Evolutionary conservation across 192 early-diverging fungal species (phyloP).

Genomic region (Entrophospora sp.): DNA sequence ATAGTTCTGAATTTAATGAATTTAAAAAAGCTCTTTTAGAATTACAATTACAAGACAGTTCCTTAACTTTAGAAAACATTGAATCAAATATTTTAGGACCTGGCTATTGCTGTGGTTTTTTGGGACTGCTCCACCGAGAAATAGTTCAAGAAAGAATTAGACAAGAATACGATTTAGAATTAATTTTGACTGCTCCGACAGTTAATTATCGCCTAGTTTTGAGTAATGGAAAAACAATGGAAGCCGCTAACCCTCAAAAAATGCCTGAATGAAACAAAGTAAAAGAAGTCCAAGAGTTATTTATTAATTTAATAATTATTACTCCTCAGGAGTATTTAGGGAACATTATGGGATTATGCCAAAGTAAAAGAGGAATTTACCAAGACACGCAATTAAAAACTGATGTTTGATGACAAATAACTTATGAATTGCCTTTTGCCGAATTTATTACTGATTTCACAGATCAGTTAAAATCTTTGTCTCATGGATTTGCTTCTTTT

Average conservation of each 20-base stretch:
- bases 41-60: background rate
- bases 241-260: background rate
- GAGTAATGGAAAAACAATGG: background rate
- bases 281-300: background rate
- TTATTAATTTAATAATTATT: background rate
- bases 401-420: background rate
- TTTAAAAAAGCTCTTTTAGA: background rate
- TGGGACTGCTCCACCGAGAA: background rate
- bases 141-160: background rate
- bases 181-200: background rate
- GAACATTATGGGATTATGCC: background rate
- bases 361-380: background rate
- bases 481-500: constrained; percentile 12
- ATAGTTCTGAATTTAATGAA: background rate
- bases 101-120: background rate
- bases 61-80: background rate
- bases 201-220: background rate
- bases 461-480: constrained; percentile 4
- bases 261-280: background rate
- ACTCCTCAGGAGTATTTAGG: background rate
- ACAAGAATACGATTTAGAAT: background rate
- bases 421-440: background rate
- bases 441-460: background rate
- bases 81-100: background rate
- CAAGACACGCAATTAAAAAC: background rate